Conservation (phyloP, 257 asterid species). For the Galeopsis tetrahit region DNA sequence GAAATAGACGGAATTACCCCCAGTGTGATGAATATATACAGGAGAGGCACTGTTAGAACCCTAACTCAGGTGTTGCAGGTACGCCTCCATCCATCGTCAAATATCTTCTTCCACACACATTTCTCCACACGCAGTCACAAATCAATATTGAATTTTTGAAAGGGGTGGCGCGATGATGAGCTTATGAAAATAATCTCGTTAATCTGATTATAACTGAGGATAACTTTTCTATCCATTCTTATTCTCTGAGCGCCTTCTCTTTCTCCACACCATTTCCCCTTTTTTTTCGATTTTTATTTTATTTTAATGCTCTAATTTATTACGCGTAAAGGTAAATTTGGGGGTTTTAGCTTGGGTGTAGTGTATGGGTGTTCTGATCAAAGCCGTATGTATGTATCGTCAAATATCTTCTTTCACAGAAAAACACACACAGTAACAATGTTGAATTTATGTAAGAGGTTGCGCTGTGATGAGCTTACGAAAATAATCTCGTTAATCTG, state of each 20-base stretch:
- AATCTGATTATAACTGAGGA: conserved; percentile 46
- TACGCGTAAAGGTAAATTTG: no score
- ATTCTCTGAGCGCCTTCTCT: conserved; percentile 43
- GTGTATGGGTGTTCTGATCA: no score
- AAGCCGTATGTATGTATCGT: no score
- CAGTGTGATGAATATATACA: background rate
- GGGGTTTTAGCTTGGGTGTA: no score
- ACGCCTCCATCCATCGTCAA: conserved; percentile 7
- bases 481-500: conserved; percentile 51
- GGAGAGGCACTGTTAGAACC: background rate
- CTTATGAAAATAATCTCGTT: conserved; percentile 44
- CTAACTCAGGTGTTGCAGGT: background rate
- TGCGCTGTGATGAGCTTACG: conserved; percentile 45
- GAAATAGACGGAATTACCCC: background rate
- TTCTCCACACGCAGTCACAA: background rate
- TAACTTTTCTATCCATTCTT: conserved; percentile 42
- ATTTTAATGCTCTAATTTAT: no score
- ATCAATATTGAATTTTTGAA: background rate
- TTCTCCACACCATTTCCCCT: background rate
- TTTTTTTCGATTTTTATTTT: no score
- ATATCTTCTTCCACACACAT: no score
- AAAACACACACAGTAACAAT: background rate
- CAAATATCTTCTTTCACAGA: no score
- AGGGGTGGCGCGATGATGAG: conserved; percentile 45
- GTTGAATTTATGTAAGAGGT: background rate